Evolutionary conservation across 495 filamentous ascomycete genomes (phyloP).

Genomic region (Xylaria telfairii): DNA sequence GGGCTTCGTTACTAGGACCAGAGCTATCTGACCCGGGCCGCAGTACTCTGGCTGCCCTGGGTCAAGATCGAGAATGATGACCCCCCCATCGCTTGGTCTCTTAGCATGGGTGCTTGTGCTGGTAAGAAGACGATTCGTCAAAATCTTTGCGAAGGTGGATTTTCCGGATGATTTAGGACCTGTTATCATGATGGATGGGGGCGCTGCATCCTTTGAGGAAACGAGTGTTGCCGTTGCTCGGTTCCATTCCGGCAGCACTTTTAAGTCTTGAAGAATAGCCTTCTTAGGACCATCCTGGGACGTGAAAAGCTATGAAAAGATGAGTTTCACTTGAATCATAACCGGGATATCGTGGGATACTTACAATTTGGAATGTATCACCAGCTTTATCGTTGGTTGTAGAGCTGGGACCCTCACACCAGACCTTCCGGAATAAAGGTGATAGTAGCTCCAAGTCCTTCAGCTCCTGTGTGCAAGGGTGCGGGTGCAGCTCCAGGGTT

Average conservation of each 20-base stretch:
- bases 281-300: slow-evolving; percentile 52
- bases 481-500: slow-evolving; percentile 56
- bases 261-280: slow-evolving; percentile 62
- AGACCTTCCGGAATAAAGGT: slow-evolving; percentile 74
- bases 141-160: slow-evolving; percentile 80
- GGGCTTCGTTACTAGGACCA: slow-evolving; percentile 66
- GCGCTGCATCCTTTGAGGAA: slow-evolving; percentile 48
- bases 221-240: slow-evolving; percentile 47
- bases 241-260: slow-evolving; percentile 72
- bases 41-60: slow-evolving; percentile 85
- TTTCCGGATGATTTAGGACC: slow-evolving; percentile 87
- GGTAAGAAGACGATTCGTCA: slow-evolving; percentile 76
- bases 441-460: slow-evolving; percentile 65
- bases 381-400: slow-evolving; percentile 18
- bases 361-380: slow-evolving; percentile 51
- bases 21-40: slow-evolving; percentile 76
- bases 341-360: background rate
- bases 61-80: slow-evolving; percentile 80
- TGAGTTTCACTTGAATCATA: slow-evolving; percentile 26
- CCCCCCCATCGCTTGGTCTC: slow-evolving; percentile 37
- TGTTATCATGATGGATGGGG: slow-evolving; percentile 64
- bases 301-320: slow-evolving; percentile 50
- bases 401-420: slow-evolving; percentile 59
- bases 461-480: slow-evolving; percentile 61
- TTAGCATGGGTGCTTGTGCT: slow-evolving; percentile 35